phyloP scores from a whole-genome alignment of 2,329 filamentous ascomycete species.

The Penicillium aurantiogriseum region DNA sequence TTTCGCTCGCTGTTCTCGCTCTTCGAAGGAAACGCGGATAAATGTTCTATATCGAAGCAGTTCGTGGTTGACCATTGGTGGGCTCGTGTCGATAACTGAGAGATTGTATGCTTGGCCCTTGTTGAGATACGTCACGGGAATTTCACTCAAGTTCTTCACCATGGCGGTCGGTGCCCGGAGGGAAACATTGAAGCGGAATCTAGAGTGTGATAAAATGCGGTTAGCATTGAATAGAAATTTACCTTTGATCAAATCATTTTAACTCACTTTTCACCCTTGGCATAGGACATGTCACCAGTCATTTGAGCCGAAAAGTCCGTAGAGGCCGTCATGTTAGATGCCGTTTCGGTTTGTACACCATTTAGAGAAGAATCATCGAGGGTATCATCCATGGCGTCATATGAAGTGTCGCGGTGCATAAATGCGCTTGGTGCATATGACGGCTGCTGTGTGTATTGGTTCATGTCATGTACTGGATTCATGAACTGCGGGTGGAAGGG shows the following conservation, averaged over 20 bases:
- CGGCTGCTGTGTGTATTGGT: conserved; percentile 64
- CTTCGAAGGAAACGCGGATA: conserved; percentile 94
- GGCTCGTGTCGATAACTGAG: conserved; percentile 74
- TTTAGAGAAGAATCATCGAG: conserved; percentile 66
- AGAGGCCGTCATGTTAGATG: conserved; percentile 47
- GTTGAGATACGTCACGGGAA: conserved; percentile 96
- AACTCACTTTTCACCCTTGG: conserved; percentile 55
- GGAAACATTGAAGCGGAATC: conserved; percentile 85
- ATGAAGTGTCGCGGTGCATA: conserved; percentile 74
- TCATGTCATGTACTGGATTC: conserved; percentile 63
- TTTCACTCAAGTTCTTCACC: conserved; percentile 81
- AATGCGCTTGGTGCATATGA: conserved; percentile 76
- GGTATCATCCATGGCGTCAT: conserved; percentile 71
- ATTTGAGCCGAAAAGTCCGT: conserved; percentile 23
- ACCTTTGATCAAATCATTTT: conserved; percentile 26
- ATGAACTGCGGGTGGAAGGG: conserved; percentile 61
- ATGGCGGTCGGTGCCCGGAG: conserved; percentile 94
- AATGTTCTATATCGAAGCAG: conserved; percentile 81
- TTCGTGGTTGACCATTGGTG: conserved; percentile 57
- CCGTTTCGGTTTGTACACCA: conserved; percentile 53
- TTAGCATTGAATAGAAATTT: conserved; percentile 14
- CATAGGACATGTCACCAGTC: conserved; percentile 26
- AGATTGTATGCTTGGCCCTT: conserved; percentile 94
- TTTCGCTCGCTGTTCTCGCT: conserved; percentile 84
- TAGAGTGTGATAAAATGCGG: conserved; percentile 27